phyloP scores from a whole-genome alignment of 2,329 filamentous ascomycete genomes.

The Penicillium brasilianum region DNA sequence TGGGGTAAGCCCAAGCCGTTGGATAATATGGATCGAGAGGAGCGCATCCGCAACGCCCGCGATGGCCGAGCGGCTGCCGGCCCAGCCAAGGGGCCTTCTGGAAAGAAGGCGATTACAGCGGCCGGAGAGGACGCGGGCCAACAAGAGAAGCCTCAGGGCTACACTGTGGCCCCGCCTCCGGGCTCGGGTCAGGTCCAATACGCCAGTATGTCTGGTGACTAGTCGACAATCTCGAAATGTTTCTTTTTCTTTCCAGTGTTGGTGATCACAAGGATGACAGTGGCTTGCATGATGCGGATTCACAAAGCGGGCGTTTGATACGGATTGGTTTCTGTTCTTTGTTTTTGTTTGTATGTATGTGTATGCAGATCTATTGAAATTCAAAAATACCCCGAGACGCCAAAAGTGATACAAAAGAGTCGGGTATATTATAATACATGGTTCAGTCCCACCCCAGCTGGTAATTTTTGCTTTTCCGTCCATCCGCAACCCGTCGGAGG shows the following conservation, averaged over 20 bases:
- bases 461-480: not conserved
- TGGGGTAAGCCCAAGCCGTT: slow-evolving; percentile 94
- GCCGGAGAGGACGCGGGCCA: slow-evolving; percentile 51
- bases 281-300: slow-evolving; percentile 33
- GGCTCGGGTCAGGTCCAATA: slow-evolving; percentile 80
- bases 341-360: slow-evolving; percentile 25
- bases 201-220: slow-evolving; percentile 83
- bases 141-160: slow-evolving; percentile 42
- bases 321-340: slow-evolving; percentile 33
- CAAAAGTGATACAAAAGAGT: slow-evolving; percentile 38
- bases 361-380: slow-evolving; percentile 36
- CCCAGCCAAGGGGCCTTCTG: slow-evolving; percentile 46
- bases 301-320: slow-evolving; percentile 41
- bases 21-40: slow-evolving; percentile 87
- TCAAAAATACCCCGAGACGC: slow-evolving; percentile 42
- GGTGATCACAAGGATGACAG: slow-evolving; percentile 32
- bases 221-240: slow-evolving; percentile 37
- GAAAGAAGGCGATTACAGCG: slow-evolving; percentile 40
- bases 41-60: slow-evolving; percentile 78
- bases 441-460: slow-evolving; percentile 1
- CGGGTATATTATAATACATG: slow-evolving; percentile 49
- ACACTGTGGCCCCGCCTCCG: slow-evolving; percentile 74
- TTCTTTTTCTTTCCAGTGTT: not conserved
- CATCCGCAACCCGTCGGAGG: not conserved
- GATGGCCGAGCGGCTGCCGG: slow-evolving; percentile 71